These are phyloP conservation scores for Suillus tomentosus DNA, from an alignment of 768 basidiomycete genomes.

Conservation along the genomic window DNA sequence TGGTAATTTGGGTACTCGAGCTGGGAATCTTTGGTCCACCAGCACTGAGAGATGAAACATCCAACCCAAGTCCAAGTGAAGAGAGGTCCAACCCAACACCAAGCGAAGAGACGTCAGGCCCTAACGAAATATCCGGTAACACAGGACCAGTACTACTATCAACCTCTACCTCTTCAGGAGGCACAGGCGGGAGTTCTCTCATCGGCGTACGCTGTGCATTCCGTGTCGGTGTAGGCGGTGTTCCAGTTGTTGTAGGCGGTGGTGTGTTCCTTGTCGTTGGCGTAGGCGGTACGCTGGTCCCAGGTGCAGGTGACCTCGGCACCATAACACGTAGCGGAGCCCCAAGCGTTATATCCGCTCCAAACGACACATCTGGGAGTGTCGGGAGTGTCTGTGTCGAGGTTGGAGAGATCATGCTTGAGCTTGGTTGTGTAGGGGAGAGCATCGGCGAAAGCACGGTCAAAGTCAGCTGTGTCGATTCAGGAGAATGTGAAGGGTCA, in stretches of 20 bases:
- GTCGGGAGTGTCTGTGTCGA: constrained; percentile 4
- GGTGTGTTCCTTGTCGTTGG: background rate
- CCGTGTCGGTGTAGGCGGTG: background rate
- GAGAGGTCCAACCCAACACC: constrained; percentile 12
- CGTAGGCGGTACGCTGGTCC: background rate
- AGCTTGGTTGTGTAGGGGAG: background rate
- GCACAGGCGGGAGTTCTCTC: background rate
- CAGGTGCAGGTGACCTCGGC: background rate
- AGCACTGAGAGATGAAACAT: background rate
- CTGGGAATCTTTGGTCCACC: background rate
- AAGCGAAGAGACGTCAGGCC: constrained; percentile 15
- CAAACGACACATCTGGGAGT: constrained; percentile 23
- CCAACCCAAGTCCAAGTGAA: background rate
- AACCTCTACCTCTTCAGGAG: background rate
- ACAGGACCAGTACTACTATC: constrained; percentile 1
- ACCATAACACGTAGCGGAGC: constrained; percentile 6
- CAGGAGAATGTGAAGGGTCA: constrained; percentile 13
- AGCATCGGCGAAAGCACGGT: background rate
- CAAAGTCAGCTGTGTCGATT: background rate
- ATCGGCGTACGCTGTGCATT: background rate
- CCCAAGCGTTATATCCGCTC: constrained; percentile 22
- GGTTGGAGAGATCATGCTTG: background rate
- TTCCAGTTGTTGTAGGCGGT: background rate
- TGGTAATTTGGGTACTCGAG: background rate
- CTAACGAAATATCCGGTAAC: constrained; percentile 18